Conservation (phyloP, 345 rosid genomes). For the Hevea brasiliensis region DNA sequence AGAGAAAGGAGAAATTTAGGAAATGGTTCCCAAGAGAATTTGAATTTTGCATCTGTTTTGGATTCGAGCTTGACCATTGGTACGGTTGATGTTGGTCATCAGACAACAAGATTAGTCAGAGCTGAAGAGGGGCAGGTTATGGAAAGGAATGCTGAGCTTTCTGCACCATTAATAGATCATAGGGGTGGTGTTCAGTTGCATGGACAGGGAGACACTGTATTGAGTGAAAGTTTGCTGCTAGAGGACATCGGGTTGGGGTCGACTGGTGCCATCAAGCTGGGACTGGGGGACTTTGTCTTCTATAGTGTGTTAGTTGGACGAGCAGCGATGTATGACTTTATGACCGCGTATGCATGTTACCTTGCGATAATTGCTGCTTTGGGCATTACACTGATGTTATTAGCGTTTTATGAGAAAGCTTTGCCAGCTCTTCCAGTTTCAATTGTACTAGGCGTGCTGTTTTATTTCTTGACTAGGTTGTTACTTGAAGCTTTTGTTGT, state of each 20-base stretch:
- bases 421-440: conserved; percentile 95
- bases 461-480: conserved; percentile 67
- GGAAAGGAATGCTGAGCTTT: conserved; percentile 48
- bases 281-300: conserved; percentile 91
- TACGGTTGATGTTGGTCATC: conserved; percentile 16
- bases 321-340: conserved; percentile 91
- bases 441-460: conserved; percentile 70
- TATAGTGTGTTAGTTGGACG: conserved; percentile 93
- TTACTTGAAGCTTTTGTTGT: conserved; percentile 70
- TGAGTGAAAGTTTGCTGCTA: conserved; percentile 49
- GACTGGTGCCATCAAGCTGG: conserved; percentile 86
- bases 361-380: conserved; percentile 90
- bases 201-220: conserved; percentile 28
- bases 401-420: conserved; percentile 87
- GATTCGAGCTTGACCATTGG: conserved; percentile 20
- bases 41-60: conserved; percentile 13
- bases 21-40: conserved; percentile 21
- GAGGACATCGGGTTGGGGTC: conserved; percentile 92
- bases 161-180: conserved; percentile 59
- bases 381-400: conserved; percentile 74
- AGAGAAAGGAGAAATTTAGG: conserved; percentile 50
- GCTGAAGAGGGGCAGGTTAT: conserved; percentile 40
- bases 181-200: conserved; percentile 26
- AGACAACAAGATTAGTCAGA: conserved; percentile 29
- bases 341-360: conserved; percentile 93